Evolutionary conservation across 2,329 filamentous ascomycete genomes (phyloP).

Genomic region (Didymella sp.): DNA sequence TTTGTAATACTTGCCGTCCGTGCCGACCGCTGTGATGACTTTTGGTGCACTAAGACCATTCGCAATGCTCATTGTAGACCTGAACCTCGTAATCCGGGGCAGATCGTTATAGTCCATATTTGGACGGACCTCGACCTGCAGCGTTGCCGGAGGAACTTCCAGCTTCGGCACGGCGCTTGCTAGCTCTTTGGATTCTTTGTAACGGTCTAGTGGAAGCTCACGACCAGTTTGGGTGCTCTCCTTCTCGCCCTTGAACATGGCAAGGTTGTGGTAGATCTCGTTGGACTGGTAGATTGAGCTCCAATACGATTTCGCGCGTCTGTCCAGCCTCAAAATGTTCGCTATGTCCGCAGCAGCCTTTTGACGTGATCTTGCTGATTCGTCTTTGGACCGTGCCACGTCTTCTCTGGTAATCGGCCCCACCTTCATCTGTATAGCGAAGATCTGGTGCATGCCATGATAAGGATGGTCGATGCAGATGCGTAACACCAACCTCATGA

Average conservation of each 20-base stretch:
- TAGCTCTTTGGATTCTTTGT: slow-evolving; percentile 67
- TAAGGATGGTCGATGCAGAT: slow-evolving; percentile 95
- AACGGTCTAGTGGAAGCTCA: slow-evolving; percentile 69
- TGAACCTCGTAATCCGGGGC: slow-evolving; percentile 75
- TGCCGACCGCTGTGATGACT: slow-evolving; percentile 81
- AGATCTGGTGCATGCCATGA: slow-evolving; percentile 97
- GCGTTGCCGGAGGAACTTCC: slow-evolving; percentile 84
- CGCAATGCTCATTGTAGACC: slow-evolving; percentile 81
- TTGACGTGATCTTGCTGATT: slow-evolving; percentile 74
- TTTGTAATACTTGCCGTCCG: slow-evolving; percentile 80
- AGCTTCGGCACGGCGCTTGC: slow-evolving; percentile 68
- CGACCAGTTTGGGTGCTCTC: slow-evolving; percentile 70
- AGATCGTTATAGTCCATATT: slow-evolving; percentile 78
- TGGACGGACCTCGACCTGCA: slow-evolving; percentile 77
- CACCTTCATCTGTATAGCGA: slow-evolving; percentile 62
- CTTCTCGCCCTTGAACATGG: slow-evolving; percentile 68
- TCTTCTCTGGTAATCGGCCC: slow-evolving; percentile 64
- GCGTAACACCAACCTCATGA: slow-evolving; percentile 75
- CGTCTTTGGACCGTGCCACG: slow-evolving; percentile 69
- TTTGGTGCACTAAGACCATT: slow-evolving; percentile 93
- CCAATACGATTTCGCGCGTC: slow-evolving; percentile 67
- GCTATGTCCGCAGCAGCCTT: slow-evolving; percentile 75
- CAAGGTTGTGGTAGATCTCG: slow-evolving; percentile 68
- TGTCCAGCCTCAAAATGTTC: slow-evolving; percentile 63
- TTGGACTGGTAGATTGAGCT: slow-evolving; percentile 75